phyloP scores from a whole-genome alignment of 1,284 basidiomycete species.

The Abortiporus biennis region DNA sequence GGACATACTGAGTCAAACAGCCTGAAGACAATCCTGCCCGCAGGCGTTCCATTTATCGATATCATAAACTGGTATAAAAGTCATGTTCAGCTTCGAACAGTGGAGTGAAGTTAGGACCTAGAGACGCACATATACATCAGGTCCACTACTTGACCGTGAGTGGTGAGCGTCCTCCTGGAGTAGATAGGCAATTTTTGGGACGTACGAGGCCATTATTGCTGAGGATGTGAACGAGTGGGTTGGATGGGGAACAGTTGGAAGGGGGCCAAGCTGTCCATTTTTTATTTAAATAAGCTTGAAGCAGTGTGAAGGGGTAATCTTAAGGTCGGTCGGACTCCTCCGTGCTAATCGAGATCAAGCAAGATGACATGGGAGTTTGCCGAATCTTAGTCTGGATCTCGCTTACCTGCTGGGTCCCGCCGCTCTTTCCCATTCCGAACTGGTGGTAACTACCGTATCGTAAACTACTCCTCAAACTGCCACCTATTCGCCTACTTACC shows the following conservation, averaged over 20 bases:
- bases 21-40: conserved; percentile 79
- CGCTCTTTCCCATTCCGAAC: no score
- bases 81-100: background rate
- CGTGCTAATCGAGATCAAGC: no score
- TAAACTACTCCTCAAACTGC: no score
- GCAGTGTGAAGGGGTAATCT: conserved; percentile 2
- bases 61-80: conserved; percentile 66
- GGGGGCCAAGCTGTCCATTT: conserved; percentile 7
- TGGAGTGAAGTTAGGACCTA: background rate
- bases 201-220: conserved; percentile 6
- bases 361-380: no score
- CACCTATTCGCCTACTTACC: no score
- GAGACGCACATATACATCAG: conserved; percentile 6
- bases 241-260: conserved; percentile 1
- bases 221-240: background rate
- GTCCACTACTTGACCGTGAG: background rate
- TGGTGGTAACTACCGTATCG: no score
- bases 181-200: conserved; percentile 6
- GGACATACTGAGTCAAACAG: conserved; percentile 74
- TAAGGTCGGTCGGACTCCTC: no score
- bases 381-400: no score
- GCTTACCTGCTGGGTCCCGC: no score
- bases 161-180: background rate
- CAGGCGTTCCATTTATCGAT: conserved; percentile 43
- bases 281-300: conserved; percentile 2